Evolutionary conservation across 2,329 filamentous ascomycete genomes (phyloP).

Genomic region (Verticillium isaacii): DNA sequence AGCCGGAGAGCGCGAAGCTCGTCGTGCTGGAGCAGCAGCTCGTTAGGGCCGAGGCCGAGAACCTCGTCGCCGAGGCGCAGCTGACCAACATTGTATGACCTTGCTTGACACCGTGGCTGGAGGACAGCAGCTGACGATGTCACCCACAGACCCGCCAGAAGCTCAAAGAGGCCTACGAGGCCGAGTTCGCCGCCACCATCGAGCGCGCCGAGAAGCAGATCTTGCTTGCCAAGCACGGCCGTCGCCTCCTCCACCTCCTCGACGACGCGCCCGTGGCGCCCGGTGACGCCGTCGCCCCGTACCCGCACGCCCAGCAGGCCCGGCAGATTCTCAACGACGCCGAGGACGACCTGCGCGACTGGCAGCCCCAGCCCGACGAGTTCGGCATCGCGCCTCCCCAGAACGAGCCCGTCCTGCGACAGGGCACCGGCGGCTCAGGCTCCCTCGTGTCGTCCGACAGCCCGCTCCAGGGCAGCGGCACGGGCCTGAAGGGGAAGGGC

Average conservation of each 20-base stretch:
- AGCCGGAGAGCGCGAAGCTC: slow-evolving; percentile 77
- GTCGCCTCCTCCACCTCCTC: slow-evolving; percentile 75
- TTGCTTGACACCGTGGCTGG: not conserved
- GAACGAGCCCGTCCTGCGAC: not conserved
- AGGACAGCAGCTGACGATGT: not conserved
- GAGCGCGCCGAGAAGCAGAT: slow-evolving; percentile 97
- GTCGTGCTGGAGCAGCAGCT: slow-evolving; percentile 92
- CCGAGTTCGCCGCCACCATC: slow-evolving; percentile 85
- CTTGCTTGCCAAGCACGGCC: slow-evolving; percentile 86
- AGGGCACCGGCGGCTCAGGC: not conserved
- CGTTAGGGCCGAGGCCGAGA: slow-evolving; percentile 92
- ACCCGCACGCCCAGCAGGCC: slow-evolving; percentile 61
- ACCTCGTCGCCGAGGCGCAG: slow-evolving; percentile 92
- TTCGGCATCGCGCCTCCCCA: slow-evolving; percentile 6
- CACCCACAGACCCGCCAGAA: slow-evolving; percentile 76
- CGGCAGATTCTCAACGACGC: slow-evolving; percentile 88
- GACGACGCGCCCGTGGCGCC: slow-evolving; percentile 89
- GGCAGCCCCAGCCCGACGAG: slow-evolving; percentile 48
- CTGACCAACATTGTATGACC: slow-evolving; percentile 81
- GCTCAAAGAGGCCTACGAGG: slow-evolving; percentile 88
- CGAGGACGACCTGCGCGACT: slow-evolving; percentile 79
- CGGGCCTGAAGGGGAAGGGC: not conserved
- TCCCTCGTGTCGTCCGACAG: not conserved
- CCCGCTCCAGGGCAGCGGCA: not conserved
- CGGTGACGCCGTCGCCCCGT: slow-evolving; percentile 70